Base-by-base conservation (phyloP, 2,329 filamentous ascomycete species). In the Pestalotiopsis sp. region DNA sequence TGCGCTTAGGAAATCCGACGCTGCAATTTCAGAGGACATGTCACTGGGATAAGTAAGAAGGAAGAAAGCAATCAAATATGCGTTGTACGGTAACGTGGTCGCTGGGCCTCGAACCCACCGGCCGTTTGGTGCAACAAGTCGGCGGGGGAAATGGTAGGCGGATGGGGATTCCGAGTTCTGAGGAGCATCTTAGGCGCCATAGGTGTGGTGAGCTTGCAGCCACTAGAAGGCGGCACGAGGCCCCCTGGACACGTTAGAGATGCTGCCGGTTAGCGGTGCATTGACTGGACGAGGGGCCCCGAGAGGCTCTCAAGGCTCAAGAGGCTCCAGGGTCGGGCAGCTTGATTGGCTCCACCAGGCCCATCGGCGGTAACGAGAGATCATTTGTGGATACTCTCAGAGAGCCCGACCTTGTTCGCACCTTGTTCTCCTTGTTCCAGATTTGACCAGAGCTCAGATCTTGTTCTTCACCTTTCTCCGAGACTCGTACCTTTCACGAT, bases 231-330 rank as follows among this genome's bases (percentile, higher is more conserved):
- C 65, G 52, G 56, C 38, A 61, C 57, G 31, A 52, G 45, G 56
- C 36, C 31, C 31, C 17, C n/a, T 60, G 38, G 31, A 58, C 38
- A 59, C 59, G 65, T 69, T 67, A 69, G 65, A 66, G 67, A 59
- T 39, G 20, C 23, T 61, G 62, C 65, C 31, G 36, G 41, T 38
- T 62, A 65, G 61, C 39, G 61, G 61, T 25, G 60, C 68, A 69
- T 68, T 63, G 68, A 69, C 68, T 69, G 68, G 68, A 65, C 56
- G 61, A 64, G 60, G 49, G 3, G 66, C 68, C 23, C 25, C 60
- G 49, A 65, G 25, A 49, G 65, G 31, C 31, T 36, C 31, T 9
- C 7, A 9, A 36, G 31, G 31, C 31, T 36, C 31, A 2, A 9
- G 2, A 36, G 31, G 31, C 31, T 31, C 45, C 14, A 63, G 45